phyloP scores from a whole-genome alignment of 495 filamentous ascomycete species.

The Penicillium malachiteum region DNA sequence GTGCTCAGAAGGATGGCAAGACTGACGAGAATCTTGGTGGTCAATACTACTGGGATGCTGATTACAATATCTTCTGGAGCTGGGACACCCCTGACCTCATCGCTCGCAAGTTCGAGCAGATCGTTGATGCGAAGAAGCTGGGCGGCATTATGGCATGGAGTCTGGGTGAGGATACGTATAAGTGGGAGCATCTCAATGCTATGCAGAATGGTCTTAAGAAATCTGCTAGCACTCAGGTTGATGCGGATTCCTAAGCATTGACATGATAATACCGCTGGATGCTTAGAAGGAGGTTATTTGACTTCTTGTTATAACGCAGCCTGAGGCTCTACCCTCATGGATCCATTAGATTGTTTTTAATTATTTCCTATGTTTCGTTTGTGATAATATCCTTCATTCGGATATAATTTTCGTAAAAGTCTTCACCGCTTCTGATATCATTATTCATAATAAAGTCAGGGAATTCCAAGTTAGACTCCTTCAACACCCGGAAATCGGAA shows the following conservation, averaged over 20 bases:
- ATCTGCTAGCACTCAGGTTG: neutral
- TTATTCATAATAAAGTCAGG: too few relatives aligned
- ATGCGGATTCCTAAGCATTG: neutral
- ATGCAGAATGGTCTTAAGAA: constrained; percentile 48
- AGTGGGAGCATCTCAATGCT: constrained; percentile 57
- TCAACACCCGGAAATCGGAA: too few relatives aligned
- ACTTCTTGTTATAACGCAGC: too few relatives aligned
- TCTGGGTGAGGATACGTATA: constrained; percentile 66
- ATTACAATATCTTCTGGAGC: constrained; percentile 66
- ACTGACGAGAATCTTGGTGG: constrained; percentile 62
- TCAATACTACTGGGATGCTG: constrained; percentile 65
- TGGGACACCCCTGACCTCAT: constrained; percentile 69
- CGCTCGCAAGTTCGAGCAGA: constrained; percentile 58
- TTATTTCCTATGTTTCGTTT: too few relatives aligned
- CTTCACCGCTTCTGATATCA: too few relatives aligned
- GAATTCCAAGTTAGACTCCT: too few relatives aligned
- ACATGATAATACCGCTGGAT: too few relatives aligned
- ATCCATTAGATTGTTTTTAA: too few relatives aligned
- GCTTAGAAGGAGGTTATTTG: too few relatives aligned
- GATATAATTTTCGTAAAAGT: too few relatives aligned
- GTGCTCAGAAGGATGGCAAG: constrained; percentile 51
- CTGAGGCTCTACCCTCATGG: too few relatives aligned
- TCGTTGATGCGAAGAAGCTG: constrained; percentile 56
- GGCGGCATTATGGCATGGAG: constrained; percentile 76
- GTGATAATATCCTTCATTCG: too few relatives aligned